A percentile compares a stretch with the other conserved stretches of the same genome.
phyloP scores from a whole-genome alignment of 2,329 filamentous ascomycete genomes.

The Neonectria punicea region DNA sequence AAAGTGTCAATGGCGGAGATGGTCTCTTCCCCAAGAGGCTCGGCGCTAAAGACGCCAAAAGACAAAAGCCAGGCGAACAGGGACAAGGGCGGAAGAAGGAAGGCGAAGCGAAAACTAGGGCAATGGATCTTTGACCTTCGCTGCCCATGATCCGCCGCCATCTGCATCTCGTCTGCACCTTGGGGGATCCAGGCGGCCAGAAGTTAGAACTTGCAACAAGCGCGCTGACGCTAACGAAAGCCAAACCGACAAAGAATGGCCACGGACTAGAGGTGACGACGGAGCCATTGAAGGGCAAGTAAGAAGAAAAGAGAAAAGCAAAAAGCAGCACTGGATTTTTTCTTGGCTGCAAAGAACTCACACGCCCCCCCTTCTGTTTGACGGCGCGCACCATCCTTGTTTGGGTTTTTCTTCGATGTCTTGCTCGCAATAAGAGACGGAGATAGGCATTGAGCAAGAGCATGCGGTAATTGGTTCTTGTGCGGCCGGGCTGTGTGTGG shows the following conservation, averaged over 20 bases:
- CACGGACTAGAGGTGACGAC: conserved; percentile 7
- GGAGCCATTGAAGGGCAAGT: neutral
- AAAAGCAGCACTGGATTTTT: conserved; percentile 51
- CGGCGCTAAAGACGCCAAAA: conserved; percentile 17
- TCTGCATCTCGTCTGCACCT: conserved; percentile 34
- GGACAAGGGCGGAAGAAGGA: conserved; percentile 21
- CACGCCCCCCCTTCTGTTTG: conserved; percentile 30
- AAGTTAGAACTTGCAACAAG: conserved; percentile 41
- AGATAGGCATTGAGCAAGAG: conserved; percentile 28
- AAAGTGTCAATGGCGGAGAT: conserved; percentile 32
- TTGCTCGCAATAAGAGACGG: conserved; percentile 27
- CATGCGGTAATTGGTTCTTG: conserved; percentile 33
- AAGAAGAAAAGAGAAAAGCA: conserved; percentile 23
- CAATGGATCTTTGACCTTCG: conserved; percentile 28
- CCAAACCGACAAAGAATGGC: conserved; percentile 34
- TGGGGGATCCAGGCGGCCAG: conserved; percentile 26
- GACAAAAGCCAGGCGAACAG: conserved; percentile 11
- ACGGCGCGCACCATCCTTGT: conserved; percentile 28
- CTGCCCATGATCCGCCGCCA: conserved; percentile 33
- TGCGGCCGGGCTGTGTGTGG: conserved; percentile 31
- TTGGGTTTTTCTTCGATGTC: conserved; percentile 36
- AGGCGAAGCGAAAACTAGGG: conserved; percentile 24
- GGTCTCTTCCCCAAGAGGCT: conserved; percentile 13
- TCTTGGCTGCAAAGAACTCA: conserved; percentile 28
- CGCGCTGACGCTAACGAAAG: conserved; percentile 45